Conservation (phyloP, 345 rosid species). For the Linum lewisii region DNA sequence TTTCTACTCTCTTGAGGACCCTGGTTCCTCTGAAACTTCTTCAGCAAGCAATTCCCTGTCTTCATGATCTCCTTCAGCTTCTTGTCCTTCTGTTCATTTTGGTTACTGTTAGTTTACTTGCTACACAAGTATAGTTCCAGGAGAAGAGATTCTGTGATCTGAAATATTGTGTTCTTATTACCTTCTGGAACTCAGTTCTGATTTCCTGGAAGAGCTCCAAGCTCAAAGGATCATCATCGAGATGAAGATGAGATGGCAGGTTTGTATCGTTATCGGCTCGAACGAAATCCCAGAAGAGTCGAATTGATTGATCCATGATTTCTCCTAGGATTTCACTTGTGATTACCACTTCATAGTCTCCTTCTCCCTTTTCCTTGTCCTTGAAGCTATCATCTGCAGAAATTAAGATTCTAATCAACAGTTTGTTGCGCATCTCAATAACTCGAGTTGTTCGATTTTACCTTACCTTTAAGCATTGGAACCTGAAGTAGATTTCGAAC, state of each 20-base stretch:
- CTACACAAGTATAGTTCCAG: too few species aligned
- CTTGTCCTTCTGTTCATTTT: constrained; percentile 12
- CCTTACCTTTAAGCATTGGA: constrained; percentile 13
- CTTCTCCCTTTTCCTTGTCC: constrained; percentile 2
- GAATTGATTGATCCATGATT: not conserved
- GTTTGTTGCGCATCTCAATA: too few species aligned
- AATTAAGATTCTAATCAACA: too few species aligned
- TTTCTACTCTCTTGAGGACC: not conserved
- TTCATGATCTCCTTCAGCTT: constrained; percentile 19
- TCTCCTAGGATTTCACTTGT: not conserved
- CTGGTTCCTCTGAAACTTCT: constrained; percentile 13
- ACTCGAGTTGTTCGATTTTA: not conserved
- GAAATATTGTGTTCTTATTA: constrained; percentile 8
- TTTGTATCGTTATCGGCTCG: not conserved
- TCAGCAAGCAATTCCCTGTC: constrained; percentile 20
- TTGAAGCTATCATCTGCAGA: constrained; percentile 14
- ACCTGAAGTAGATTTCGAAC: constrained; percentile 21
- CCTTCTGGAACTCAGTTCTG: constrained; percentile 56
- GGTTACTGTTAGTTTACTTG: not conserved
- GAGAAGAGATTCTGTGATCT: too few species aligned
- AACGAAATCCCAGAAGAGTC: not conserved
- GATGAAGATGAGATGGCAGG: constrained; percentile 21
- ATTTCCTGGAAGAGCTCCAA: constrained; percentile 38
- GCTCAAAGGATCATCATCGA: constrained; percentile 41
- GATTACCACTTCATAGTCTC: constrained; percentile 1